phyloP scores from a whole-genome alignment of 495 filamentous ascomycete genomes.

The Lasiosphaeria miniovina region DNA sequence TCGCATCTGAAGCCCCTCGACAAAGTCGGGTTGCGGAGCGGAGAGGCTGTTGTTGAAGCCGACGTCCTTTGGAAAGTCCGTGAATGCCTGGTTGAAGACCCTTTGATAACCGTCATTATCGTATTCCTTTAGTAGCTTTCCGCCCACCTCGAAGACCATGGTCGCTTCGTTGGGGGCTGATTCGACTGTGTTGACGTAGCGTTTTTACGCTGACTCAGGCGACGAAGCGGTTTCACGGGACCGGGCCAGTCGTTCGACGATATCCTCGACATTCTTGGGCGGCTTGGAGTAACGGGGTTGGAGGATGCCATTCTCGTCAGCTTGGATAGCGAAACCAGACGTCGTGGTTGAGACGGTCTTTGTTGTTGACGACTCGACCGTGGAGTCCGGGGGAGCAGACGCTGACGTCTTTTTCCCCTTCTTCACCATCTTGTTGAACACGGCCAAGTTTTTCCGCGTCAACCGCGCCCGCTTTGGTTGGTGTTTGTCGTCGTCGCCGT shows the following conservation, averaged over 20 bases:
- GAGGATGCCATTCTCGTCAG: slow-evolving; percentile 7
- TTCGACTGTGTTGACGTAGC: background rate
- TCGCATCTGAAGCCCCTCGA: slow-evolving; percentile 22
- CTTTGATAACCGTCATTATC: slow-evolving; percentile 7
- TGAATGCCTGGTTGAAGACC: slow-evolving; percentile 19
- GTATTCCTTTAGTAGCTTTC: slow-evolving; percentile 6
- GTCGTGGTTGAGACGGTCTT: slow-evolving; percentile 6
- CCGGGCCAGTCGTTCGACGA: slow-evolving; percentile 15
- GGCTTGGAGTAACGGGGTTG: slow-evolving; percentile 1
- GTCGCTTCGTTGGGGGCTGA: slow-evolving; percentile 8
- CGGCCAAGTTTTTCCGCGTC: background rate
- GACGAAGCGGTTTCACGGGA: slow-evolving; percentile 5
- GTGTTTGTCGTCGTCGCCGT: slow-evolving; percentile 1
- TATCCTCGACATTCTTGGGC: slow-evolving; percentile 4
- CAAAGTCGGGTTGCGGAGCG: slow-evolving; percentile 8
- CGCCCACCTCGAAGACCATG: background rate
- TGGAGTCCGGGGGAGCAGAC: background rate
- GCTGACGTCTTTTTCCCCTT: background rate
- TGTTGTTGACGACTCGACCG: slow-evolving; percentile 1
- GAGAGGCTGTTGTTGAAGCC: slow-evolving; percentile 20
- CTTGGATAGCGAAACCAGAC: slow-evolving; percentile 6
- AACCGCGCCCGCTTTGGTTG: background rate
- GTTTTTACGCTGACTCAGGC: slow-evolving; percentile 1
- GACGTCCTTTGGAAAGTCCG: slow-evolving; percentile 20
- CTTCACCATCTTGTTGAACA: background rate